Conservation (phyloP, 23 red algal species). For the Gracilaria caudata region DNA sequence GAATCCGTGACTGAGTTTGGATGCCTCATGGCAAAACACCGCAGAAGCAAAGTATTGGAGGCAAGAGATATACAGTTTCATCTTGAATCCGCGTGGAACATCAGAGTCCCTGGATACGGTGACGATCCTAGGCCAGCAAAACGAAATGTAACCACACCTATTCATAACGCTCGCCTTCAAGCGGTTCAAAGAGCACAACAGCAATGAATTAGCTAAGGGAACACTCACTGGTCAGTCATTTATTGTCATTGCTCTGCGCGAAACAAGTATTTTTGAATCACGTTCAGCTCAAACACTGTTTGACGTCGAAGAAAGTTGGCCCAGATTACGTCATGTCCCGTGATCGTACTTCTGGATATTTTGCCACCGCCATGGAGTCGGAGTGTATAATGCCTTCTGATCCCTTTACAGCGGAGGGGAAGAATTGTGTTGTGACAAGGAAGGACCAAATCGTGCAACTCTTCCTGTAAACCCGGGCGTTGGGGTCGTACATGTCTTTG, state of each 20-base stretch:
- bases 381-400: neutral
- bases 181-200: conserved; percentile 56
- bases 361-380: too few species aligned
- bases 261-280: neutral
- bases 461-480: too few species aligned
- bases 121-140: conserved; percentile 75
- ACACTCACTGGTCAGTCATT: neutral
- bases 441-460: neutral
- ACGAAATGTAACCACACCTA: conserved; percentile 41
- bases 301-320: neutral
- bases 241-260: neutral
- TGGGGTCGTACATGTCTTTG: too few species aligned
- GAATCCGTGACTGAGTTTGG: conserved; percentile 80
- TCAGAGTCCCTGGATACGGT: conserved; percentile 86
- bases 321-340: neutral
- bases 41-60: conserved; percentile 80
- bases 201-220: neutral
- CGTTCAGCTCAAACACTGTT: neutral
- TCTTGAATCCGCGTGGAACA: conserved; percentile 73
- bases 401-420: too few species aligned
- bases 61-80: conserved; percentile 89
- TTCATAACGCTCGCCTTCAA: conserved; percentile 54
- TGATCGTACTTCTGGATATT: too few species aligned
- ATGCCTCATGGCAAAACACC: conserved; percentile 89
- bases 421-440: too few species aligned